Evolutionary conservation across 1,284 basidiomycete species (phyloP).

Genomic region (Blastosporella zonata): DNA sequence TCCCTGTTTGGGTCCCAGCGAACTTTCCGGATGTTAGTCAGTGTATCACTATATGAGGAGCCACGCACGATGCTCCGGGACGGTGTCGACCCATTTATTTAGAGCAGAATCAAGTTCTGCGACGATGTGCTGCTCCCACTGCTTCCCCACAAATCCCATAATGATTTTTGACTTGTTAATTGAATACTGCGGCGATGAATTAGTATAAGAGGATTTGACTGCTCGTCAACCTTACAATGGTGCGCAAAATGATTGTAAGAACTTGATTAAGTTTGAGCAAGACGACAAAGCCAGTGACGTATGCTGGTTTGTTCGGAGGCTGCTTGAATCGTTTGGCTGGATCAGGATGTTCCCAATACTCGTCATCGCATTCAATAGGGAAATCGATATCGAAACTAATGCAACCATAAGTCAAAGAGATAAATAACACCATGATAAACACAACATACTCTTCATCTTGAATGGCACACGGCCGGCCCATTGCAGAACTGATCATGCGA

Average conservation of each 20-base stretch:
- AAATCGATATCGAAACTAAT: constrained; percentile 70
- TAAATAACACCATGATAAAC: neutral
- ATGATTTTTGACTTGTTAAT: constrained; percentile 66
- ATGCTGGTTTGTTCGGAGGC: constrained; percentile 54
- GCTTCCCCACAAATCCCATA: constrained; percentile 54
- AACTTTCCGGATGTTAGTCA: constrained; percentile 36
- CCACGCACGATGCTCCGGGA: constrained; percentile 61
- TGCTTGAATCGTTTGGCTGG: constrained; percentile 51
- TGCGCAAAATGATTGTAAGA: constrained; percentile 60
- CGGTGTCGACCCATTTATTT: constrained; percentile 73
- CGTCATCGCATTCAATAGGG: constrained; percentile 73
- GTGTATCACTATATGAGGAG: neutral
- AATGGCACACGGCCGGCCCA: constrained; percentile 80
- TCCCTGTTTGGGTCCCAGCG: constrained; percentile 73
- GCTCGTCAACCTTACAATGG: constrained; percentile 49
- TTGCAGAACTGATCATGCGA: constrained; percentile 60
- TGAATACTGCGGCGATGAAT: constrained; percentile 50
- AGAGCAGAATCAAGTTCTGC: constrained; percentile 74
- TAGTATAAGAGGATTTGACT: neutral
- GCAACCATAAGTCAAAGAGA: neutral
- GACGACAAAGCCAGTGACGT: constrained; percentile 53
- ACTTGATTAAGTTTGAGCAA: constrained; percentile 64
- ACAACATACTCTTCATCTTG: constrained; percentile 78
- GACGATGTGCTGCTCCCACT: constrained; percentile 70
- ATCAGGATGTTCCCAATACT: constrained; percentile 66